Evolutionary conservation across 257 asterid species (phyloP), one percentile per base, ranked within the genome.

Genomic region (Solanum chilense): DNA sequence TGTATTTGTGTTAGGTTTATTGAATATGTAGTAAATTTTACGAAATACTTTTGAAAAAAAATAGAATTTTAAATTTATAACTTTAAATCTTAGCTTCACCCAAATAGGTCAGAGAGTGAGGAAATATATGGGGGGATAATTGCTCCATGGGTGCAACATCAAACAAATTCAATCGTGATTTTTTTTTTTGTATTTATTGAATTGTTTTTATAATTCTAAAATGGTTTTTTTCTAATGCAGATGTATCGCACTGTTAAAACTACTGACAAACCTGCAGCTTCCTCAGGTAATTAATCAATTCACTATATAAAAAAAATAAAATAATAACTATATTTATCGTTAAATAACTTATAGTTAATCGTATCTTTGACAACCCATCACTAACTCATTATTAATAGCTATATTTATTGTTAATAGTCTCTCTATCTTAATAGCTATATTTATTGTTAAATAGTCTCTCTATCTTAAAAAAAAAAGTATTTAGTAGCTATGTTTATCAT

Each of bases 201-300:
- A 16, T 78, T 9, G 23, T 42, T 77, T 15, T 44, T 84, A 77
- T 77, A 76, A 71, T 84, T 87, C 83, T 66, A 69, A 84, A 86
- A 75, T 84, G 68, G 7, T 4, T 47, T 70, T 87, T 85, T 77
- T 82, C 86, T 89, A 88, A 88, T 92, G 98, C 97, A 96, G 99
- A 96, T 96, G 99, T 96, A 96, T 92, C 90, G 99, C 87, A 96
- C 99, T 85, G 98, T 95, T 90, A 96, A 94, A 83, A 94, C 97
- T 47, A 94, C 97, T 68, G 95, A 93, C 91, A 94, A 92, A 84
- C 93, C 95, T 45, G 95, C 95, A 60, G 95, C 91, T 90, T 94
- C 97, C 83, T 92, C 97, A 90, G 97, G 97, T 94, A 92, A 86
- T 47, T 42, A 82, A 69, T 42, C 3, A 33, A 70, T 33, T 70